Evolutionary conservation across 208 protist species (phyloP).

Genomic region (Trypanosoma rangeli): DNA sequence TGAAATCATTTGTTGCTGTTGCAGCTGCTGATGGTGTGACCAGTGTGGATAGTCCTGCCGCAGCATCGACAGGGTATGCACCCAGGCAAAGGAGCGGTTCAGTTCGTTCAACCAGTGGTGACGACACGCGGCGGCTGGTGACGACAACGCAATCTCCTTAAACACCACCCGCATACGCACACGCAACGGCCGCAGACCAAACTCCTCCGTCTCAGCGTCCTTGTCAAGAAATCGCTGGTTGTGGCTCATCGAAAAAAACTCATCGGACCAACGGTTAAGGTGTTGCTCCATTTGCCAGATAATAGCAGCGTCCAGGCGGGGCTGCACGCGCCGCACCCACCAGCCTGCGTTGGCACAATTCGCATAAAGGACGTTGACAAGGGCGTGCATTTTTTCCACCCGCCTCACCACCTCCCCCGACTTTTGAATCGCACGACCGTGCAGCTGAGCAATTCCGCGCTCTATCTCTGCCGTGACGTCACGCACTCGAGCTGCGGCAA

Average conservation of each 20-base stretch:
- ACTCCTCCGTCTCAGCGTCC: constrained; percentile 67
- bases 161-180: constrained; percentile 81
- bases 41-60: constrained; percentile 28
- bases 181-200: constrained; percentile 75
- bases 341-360: constrained; percentile 58
- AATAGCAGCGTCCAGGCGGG: constrained; percentile 71
- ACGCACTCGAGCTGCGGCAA: constrained; percentile 52
- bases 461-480: constrained; percentile 55
- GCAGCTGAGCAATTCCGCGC: constrained; percentile 49
- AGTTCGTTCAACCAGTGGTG: constrained; percentile 82
- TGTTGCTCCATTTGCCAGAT: constrained; percentile 64
- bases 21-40: constrained; percentile 4
- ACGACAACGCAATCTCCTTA: constrained; percentile 73
- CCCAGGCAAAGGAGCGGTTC: constrained; percentile 71
- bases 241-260: constrained; percentile 80
- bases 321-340: constrained; percentile 72
- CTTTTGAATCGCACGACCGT: constrained; percentile 34
- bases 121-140: constrained; percentile 56
- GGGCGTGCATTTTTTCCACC: constrained; percentile 53
- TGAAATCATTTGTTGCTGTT: constrained; percentile 25
- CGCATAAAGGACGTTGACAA: constrained; percentile 53
- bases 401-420: constrained; percentile 58
- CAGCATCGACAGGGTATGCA: constrained; percentile 69
- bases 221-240: constrained; percentile 64
- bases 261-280: constrained; percentile 73